Conservation (phyloP, 176 grass and related monocot species). For the Calamus simplicifolius region DNA sequence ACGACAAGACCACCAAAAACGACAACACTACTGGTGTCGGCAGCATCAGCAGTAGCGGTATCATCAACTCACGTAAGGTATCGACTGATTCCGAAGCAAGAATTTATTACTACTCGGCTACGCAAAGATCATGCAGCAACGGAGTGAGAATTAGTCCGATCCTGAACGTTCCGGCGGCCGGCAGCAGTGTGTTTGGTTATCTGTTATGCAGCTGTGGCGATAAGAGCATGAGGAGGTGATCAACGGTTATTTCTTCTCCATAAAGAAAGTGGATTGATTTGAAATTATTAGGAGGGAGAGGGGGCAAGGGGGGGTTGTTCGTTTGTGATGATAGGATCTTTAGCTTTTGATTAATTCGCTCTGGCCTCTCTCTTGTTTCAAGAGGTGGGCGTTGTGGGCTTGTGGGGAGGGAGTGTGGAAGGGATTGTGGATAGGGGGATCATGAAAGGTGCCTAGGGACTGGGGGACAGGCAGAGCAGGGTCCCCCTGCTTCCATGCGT, state of each 20-base stretch:
- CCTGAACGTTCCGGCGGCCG: constrained; percentile 5
- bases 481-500: neutral
- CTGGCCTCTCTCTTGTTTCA: neutral
- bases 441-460: constrained; percentile 1
- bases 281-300: constrained; percentile 1
- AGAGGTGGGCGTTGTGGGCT: too few species aligned
- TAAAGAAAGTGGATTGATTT: neutral
- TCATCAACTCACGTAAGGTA: neutral
- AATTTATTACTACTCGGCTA: constrained; percentile 11
- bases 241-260: neutral
- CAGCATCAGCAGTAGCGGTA: too few species aligned
- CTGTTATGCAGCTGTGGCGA: constrained; percentile 11
- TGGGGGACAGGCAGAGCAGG: constrained; percentile 4
- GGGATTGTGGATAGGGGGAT: neutral
- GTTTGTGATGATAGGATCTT: constrained; percentile 11
- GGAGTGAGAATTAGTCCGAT: constrained; percentile 11
- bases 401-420: neutral
- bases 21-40: too few species aligned
- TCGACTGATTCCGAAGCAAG: neutral
- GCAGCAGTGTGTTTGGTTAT: neutral
- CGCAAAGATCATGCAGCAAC: neutral
- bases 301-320: neutral
- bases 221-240: constrained; percentile 7
- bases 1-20: too few species aligned
- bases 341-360: neutral